Evolutionary conservation across 2,329 filamentous ascomycete genomes (phyloP).

Genomic region (Xenosphaeropsis pyriputrescens): DNA sequence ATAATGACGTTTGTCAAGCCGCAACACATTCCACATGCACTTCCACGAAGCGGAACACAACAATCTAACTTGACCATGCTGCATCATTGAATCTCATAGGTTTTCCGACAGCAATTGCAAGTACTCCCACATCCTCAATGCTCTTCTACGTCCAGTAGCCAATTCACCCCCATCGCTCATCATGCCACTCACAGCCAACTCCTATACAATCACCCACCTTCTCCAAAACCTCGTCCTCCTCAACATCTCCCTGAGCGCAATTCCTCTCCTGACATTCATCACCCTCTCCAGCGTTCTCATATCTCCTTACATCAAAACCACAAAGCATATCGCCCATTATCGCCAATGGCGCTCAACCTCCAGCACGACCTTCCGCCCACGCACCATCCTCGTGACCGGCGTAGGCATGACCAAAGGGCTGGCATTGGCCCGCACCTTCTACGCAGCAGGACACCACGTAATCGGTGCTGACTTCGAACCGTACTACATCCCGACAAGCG

Average conservation of each 20-base stretch:
- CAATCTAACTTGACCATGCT: no score
- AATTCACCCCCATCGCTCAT: no score
- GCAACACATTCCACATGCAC: no score
- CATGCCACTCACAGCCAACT: conserved; percentile 7
- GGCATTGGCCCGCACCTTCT: conserved; percentile 47
- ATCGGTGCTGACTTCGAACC: conserved; percentile 53
- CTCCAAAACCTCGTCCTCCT: conserved; percentile 29
- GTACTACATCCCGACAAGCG: conserved; percentile 29
- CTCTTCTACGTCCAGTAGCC: no score
- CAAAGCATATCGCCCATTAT: conserved; percentile 5
- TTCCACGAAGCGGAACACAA: no score
- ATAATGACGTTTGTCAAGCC: no score
- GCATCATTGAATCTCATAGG: no score
- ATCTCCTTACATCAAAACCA: conserved; percentile 5
- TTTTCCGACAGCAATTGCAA: no score
- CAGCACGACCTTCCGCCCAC: conserved; percentile 7
- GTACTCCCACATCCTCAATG: no score
- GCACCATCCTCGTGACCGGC: conserved; percentile 55
- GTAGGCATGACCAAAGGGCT: conserved; percentile 61
- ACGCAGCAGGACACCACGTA: conserved; percentile 50
- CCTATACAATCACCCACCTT: conserved; percentile 20
- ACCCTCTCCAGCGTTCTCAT: conserved; percentile 5
- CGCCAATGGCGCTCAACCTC: conserved; percentile 8
- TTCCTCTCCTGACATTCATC: conserved; percentile 9
- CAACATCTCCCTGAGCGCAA: conserved; percentile 13